Percentiles rank a stretch among this genome's conserved stretches.
These are phyloP conservation scores for Thelonectria discophora DNA, from an alignment of 2,329 filamentous ascomycete species.

Conservation along the genomic window DNA sequence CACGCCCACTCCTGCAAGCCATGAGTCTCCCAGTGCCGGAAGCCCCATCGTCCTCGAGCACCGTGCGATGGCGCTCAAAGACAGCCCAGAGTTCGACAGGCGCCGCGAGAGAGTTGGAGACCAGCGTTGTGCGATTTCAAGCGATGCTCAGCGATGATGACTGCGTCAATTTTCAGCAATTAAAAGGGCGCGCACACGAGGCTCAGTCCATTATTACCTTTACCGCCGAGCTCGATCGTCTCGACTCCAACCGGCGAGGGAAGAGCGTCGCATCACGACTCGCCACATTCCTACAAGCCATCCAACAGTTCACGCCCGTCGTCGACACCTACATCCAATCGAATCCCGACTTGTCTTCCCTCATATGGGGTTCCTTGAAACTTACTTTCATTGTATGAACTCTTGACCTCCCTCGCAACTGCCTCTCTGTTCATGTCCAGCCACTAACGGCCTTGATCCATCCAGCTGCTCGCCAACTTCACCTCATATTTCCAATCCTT, in stretches of 20 bases:
- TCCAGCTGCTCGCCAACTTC: constrained; percentile 31
- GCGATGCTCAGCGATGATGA: constrained; percentile 21
- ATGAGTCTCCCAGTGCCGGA: neutral
- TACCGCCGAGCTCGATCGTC: constrained; percentile 20
- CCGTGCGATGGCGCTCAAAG: neutral
- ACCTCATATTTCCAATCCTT: constrained; percentile 33
- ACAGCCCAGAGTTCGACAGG: neutral
- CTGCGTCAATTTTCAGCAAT: constrained; percentile 18
- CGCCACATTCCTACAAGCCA: constrained; percentile 25
- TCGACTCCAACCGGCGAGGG: constrained; percentile 15
- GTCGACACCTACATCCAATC: constrained; percentile 23
- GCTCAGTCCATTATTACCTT: constrained; percentile 28
- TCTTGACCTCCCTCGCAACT: too few species aligned
- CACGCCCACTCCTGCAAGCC: neutral
- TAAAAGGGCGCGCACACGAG: constrained; percentile 19
- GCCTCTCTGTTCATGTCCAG: neutral
- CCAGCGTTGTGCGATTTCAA: constrained; percentile 19
- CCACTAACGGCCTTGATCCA: neutral
- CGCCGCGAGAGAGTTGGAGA: neutral
- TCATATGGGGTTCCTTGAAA: constrained; percentile 26
- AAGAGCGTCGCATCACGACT: constrained; percentile 27
- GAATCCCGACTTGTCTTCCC: constrained; percentile 17
- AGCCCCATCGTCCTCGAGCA: neutral
- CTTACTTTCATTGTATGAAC: constrained; percentile 24
- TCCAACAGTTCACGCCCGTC: constrained; percentile 25